Evolutionary conservation across 169 alveolate species (phyloP).

Genomic region (Babesia sp.): DNA sequence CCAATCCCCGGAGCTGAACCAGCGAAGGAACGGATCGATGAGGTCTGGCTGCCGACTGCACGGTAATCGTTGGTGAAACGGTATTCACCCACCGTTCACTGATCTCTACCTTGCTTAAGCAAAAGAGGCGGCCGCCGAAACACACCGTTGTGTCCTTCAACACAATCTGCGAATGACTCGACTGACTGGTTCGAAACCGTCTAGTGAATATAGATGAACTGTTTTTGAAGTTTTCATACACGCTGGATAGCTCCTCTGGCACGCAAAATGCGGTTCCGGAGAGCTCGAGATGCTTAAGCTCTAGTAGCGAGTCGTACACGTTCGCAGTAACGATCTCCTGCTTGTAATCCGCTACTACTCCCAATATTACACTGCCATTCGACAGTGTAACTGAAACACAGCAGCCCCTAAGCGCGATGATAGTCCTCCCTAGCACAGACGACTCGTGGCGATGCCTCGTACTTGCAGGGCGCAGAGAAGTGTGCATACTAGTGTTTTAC

Average conservation of each 20-base stretch:
- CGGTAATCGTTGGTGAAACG: background rate
- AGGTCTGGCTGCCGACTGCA: background rate
- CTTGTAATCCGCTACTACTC: constrained; percentile 39
- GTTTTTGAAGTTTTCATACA: background rate
- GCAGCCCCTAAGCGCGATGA: constrained; percentile 27
- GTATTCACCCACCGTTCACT: constrained; percentile 45
- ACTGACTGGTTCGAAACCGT: background rate
- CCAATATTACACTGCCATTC: constrained; percentile 36
- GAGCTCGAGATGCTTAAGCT: constrained; percentile 5
- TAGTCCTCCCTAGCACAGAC: constrained; percentile 23
- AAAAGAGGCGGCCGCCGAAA: background rate
- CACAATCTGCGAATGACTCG: constrained; percentile 19
- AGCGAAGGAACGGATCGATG: background rate
- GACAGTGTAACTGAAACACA: constrained; percentile 13
- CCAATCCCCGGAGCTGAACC: constrained; percentile 15
- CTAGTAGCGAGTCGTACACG: constrained; percentile 24
- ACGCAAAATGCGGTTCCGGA: background rate
- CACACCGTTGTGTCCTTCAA: constrained; percentile 15
- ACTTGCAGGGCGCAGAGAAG: background rate
- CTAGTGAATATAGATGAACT: background rate
- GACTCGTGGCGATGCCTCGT: constrained; percentile 28
- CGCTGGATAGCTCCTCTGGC: constrained; percentile 1
- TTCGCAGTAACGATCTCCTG: constrained; percentile 12
- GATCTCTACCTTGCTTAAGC: constrained; percentile 3
- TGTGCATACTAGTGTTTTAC: constrained; percentile 12